A percentile compares a stretch with the other conserved stretches of the same genome.
phyloP scores from a whole-genome alignment of 305 asterid genomes.

The Salvia sclarea region DNA sequence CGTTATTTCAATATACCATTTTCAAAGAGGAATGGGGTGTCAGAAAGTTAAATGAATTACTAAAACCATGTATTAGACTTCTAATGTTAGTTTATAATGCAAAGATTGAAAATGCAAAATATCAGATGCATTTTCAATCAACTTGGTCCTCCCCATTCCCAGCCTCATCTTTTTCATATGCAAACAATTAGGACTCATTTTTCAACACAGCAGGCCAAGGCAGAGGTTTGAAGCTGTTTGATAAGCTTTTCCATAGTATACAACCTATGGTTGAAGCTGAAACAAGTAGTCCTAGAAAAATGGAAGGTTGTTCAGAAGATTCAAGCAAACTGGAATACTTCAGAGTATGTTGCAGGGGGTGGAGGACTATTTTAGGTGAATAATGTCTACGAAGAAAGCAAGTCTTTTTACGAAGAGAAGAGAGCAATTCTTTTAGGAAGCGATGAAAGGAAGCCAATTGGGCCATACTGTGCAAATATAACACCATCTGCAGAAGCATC shows the following conservation, averaged over 20 bases:
- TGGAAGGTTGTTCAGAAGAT: slow-evolving; percentile 25
- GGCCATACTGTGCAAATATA: slow-evolving; percentile 20
- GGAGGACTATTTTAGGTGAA: slow-evolving; percentile 16
- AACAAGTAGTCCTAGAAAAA: slow-evolving; percentile 5
- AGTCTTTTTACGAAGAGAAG: slow-evolving; percentile 6
- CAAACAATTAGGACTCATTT: not conserved
- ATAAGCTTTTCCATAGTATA: slow-evolving; percentile 12
- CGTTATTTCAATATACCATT: slow-evolving; percentile 7
- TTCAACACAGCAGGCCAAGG: not conserved
- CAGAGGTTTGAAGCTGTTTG: slow-evolving; percentile 9
- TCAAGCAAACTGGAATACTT: slow-evolving; percentile 14
- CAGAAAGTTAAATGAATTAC: not conserved
- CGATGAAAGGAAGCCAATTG: slow-evolving; percentile 24
- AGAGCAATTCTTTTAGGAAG: slow-evolving; percentile 14
- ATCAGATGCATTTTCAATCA: slow-evolving; percentile 2
- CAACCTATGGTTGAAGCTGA: slow-evolving; percentile 14
- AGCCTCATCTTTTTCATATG: not conserved
- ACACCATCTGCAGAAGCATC: slow-evolving; percentile 16
- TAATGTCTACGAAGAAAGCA: slow-evolving; percentile 22
- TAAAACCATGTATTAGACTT: not conserved
- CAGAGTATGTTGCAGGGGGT: not conserved
- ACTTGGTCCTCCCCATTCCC: not conserved
- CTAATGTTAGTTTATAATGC: not conserved
- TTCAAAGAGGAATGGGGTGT: not conserved
- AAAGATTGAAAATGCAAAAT: slow-evolving; percentile 6